A percentile compares a stretch with the other conserved stretches of the same genome.
Evolutionary conservation across 1,284 basidiomycete species (phyloP).

Genomic region (Pyrrhoderma noxium): DNA sequence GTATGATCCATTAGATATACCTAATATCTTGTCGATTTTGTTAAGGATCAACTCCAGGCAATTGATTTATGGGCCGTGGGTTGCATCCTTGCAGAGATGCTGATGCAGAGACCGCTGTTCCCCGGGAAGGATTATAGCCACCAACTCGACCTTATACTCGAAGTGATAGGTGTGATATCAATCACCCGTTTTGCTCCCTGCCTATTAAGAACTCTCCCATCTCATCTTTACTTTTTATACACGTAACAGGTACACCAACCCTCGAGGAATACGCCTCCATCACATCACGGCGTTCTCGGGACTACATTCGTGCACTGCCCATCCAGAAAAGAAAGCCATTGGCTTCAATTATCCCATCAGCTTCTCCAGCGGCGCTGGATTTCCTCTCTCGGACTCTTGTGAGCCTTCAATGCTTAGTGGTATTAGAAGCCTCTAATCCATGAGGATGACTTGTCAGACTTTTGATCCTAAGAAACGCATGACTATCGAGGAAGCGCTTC

Average conservation of each 20-base stretch:
- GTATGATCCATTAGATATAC: not conserved
- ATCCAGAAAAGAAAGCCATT: slow-evolving; percentile 96
- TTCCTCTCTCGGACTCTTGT: slow-evolving; percentile 79
- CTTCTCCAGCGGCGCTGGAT: slow-evolving; percentile 91
- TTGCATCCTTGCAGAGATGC: slow-evolving; percentile 96
- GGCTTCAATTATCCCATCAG: slow-evolving; percentile 84
- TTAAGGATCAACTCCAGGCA: slow-evolving; percentile 43
- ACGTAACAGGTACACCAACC: slow-evolving; percentile 37
- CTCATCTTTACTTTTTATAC: not conserved
- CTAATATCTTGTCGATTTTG: no score
- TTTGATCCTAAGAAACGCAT: slow-evolving; percentile 98
- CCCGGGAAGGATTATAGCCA: slow-evolving; percentile 98
- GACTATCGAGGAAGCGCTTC: slow-evolving; percentile 90
- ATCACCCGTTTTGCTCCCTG: slow-evolving; percentile 91
- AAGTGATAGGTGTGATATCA: slow-evolving; percentile 93
- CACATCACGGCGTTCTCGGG: slow-evolving; percentile 55
- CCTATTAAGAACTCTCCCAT: slow-evolving; percentile 76
- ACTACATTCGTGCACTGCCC: slow-evolving; percentile 97
- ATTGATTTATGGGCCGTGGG: slow-evolving; percentile 99
- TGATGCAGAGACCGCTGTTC: slow-evolving; percentile 96
- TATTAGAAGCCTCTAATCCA: not conserved
- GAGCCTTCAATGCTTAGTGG: slow-evolving; percentile 63
- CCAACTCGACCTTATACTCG: slow-evolving; percentile 96
- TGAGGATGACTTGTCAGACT: slow-evolving; percentile 72
- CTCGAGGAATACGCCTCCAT: slow-evolving; percentile 13